phyloP scores from a whole-genome alignment of 148 eudicot genomes.

The Cornus controversa region DNA sequence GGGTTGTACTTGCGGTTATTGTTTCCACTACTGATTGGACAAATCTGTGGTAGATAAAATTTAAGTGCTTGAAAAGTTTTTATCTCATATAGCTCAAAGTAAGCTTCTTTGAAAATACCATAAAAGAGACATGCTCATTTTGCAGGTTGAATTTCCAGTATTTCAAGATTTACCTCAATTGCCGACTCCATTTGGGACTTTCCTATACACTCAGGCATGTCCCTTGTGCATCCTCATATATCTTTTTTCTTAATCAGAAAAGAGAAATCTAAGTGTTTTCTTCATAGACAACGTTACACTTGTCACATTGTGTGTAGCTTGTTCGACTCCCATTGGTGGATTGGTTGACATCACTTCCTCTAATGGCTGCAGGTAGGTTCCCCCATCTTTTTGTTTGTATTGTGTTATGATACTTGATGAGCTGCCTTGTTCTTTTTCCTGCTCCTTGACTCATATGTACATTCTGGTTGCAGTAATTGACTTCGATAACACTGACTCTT shows the following conservation, averaged over 20 bases:
- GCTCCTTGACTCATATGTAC: neutral
- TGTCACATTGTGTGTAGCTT: constrained; percentile 42
- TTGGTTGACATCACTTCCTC: constrained; percentile 56
- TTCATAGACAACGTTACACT: neutral
- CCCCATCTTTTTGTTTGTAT: constrained; percentile 7
- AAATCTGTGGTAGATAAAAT: neutral
- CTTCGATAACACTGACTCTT: constrained; percentile 66
- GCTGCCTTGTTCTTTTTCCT: neutral
- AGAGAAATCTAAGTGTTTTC: neutral
- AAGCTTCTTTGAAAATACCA: neutral
- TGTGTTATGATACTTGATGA: neutral
- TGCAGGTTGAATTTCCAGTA: constrained; percentile 69
- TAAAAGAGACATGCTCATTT: constrained; percentile 4
- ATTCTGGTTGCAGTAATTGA: constrained; percentile 55
- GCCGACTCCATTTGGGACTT: constrained; percentile 70
- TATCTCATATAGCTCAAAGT: neutral
- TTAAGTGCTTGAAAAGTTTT: neutral
- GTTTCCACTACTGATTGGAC: neutral
- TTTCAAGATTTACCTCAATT: constrained; percentile 53
- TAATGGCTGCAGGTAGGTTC: constrained; percentile 64
- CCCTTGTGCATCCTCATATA: neutral
- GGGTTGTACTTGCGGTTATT: neutral
- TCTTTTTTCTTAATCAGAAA: neutral
- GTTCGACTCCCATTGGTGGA: constrained; percentile 54
- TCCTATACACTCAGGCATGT: constrained; percentile 53